Base-by-base conservation (phyloP, 805 yeast species). In the Lipomyces orientalis region DNA sequence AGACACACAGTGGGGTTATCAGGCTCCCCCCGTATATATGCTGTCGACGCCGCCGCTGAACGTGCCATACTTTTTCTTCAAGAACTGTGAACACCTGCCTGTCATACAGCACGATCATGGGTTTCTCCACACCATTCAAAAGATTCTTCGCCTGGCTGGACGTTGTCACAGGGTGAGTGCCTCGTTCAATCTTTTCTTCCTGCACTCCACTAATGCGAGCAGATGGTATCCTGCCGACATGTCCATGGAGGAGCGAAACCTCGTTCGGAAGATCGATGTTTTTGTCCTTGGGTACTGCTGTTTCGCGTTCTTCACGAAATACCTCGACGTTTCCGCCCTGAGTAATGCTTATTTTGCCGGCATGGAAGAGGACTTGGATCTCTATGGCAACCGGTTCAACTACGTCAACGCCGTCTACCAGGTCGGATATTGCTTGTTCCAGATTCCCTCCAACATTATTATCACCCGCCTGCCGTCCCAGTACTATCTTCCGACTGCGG, bases 301-400 rank as follows among this genome's bases (percentile, higher is more conserved):
- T 76, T 77, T 87, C 66, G 87, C 87, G 0, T 88, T 88, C 76
- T 89, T 90, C 89, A 85, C 88, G 61, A 88, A 88, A 75, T 86
- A 87, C 64, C 79, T 89, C 52, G 92, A 89, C 74, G 82, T 82
- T 62, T 80, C 85, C 54, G 89, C 88, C 75, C 79, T 86, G 62
- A 83, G 83, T 68, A 86, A 88, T 73, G 92, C 91, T 1, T 89
- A 87, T 73, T 87, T 87, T 57, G 83, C 88, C 22, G 89, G 90
- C 31, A 82, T 89, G 85, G 76, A 82, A 66, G 86, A 54, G 69
- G 88, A 82, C 59, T 78, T 88, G 55, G 80, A 81, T 4, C 83
- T 89, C 83, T 72, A 80, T 65, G 90, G 90, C 16, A 86, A 88
- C 73, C 90, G 89, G 72, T 81, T 88, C 66, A 78, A 87, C 64